Evolutionary conservation across 805 yeast genomes (phyloP).

Genomic region (Saccharomycopsis schoenii): DNA sequence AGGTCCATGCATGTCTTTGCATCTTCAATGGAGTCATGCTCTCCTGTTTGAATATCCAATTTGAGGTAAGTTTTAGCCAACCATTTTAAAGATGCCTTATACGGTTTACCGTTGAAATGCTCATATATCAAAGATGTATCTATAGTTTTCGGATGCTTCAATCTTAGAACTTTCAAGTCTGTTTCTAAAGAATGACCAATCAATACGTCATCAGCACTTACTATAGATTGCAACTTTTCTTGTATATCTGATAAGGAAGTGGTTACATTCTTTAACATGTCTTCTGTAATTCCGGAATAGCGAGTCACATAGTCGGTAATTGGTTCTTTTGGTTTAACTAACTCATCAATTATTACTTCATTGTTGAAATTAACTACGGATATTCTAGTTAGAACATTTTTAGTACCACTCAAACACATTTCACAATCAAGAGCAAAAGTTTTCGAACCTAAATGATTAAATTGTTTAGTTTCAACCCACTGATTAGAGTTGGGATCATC

Average conservation of each 20-base stretch:
- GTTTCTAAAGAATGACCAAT: slow-evolving; percentile 88
- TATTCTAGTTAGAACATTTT: slow-evolving; percentile 65
- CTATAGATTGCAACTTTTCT: slow-evolving; percentile 34
- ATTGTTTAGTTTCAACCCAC: slow-evolving; percentile 46
- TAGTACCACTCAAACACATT: slow-evolving; percentile 62
- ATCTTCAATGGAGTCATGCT: slow-evolving; percentile 81
- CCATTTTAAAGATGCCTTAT: slow-evolving; percentile 66
- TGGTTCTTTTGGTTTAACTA: slow-evolving; percentile 66
- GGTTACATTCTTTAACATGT: slow-evolving; percentile 48
- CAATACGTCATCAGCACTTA: slow-evolving; percentile 54
- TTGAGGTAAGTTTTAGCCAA: slow-evolving; percentile 49
- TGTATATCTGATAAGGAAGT: slow-evolving; percentile 65
- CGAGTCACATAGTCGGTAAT: slow-evolving; percentile 74
- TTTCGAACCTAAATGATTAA: slow-evolving; percentile 49
- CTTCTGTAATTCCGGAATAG: slow-evolving; percentile 82
- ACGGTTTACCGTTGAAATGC: slow-evolving; percentile 77
- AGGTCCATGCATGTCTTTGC: slow-evolving; percentile 72
- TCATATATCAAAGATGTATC: slow-evolving; percentile 75
- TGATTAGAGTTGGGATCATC: slow-evolving; percentile 17
- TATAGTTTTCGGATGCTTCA: slow-evolving; percentile 64
- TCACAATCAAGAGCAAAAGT: slow-evolving; percentile 89
- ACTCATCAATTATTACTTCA: slow-evolving; percentile 54
- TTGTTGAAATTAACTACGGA: slow-evolving; percentile 60
- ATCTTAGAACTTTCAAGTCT: slow-evolving; percentile 60
- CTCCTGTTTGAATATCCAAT: slow-evolving; percentile 50